These are phyloP conservation scores for Solanum rostratum DNA, from an alignment of 257 asterid species.

Conservation along the genomic window DNA sequence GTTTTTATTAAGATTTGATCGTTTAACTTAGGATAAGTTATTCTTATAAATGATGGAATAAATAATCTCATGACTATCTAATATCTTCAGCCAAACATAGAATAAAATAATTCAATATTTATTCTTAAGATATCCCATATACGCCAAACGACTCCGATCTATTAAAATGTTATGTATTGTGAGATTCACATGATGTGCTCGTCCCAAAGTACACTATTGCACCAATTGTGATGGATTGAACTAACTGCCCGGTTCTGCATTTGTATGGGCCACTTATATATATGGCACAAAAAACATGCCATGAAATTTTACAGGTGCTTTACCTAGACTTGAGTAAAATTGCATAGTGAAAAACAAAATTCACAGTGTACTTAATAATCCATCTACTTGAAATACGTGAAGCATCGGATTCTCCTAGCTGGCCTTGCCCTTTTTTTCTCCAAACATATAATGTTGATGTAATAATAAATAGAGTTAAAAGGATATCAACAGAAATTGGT, in stretches of 20 bases:
- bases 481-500: neutral
- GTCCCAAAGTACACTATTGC: neutral
- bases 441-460: neutral
- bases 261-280: neutral
- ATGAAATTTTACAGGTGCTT: neutral
- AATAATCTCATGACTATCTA: no score
- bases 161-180: neutral
- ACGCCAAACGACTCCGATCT: neutral
- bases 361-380: neutral
- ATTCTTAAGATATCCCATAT: no score
- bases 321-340: neutral
- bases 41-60: no score
- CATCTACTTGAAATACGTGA: neutral
- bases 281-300: neutral
- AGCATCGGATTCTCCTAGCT: constrained; percentile 11
- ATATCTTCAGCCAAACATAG: no score
- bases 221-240: neutral
- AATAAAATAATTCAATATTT: no score
- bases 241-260: neutral
- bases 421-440: neutral
- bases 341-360: neutral
- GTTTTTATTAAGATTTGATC: no score
- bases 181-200: neutral
- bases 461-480: neutral
- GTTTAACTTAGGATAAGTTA: no score